These are phyloP conservation scores for Penicillium argentinense DNA, from an alignment of 495 filamentous ascomycete species.

Conservation along the genomic window DNA sequence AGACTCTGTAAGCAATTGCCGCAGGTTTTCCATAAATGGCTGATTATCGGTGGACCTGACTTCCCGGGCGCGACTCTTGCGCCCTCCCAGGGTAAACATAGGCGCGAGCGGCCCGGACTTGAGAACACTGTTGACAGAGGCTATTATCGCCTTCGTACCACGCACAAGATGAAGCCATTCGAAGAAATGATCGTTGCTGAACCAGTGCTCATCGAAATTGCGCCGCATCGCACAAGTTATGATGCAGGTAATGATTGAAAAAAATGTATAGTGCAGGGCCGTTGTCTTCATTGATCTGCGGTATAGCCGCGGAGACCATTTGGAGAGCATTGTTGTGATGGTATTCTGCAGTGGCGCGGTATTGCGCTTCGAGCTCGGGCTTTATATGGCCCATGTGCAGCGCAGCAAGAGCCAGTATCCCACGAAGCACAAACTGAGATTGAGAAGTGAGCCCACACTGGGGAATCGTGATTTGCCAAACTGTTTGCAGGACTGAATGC, in stretches of 20 bases:
- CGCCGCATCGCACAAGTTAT: constrained; percentile 37
- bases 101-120: constrained; percentile 6
- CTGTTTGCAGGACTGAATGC: not conserved
- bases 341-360: constrained; percentile 35
- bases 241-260: constrained; percentile 39
- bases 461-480: constrained; percentile 32
- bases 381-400: constrained; percentile 24
- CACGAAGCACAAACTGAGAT: constrained; percentile 4
- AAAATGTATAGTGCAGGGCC: constrained; percentile 35
- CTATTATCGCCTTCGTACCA: constrained; percentile 8
- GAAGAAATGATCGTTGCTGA: constrained; percentile 29
- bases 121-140: not conserved
- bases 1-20: constrained; percentile 10
- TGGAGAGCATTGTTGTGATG: constrained; percentile 43
- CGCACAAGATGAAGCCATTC: constrained; percentile 10
- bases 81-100: constrained; percentile 7
- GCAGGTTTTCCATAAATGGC: constrained; percentile 6
- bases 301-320: constrained; percentile 28
- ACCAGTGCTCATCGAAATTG: constrained; percentile 30
- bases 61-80: constrained; percentile 6
- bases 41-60: constrained; percentile 5
- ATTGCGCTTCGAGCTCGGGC: constrained; percentile 30
- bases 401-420: constrained; percentile 23
- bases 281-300: constrained; percentile 32
- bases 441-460: constrained; percentile 8